Base-by-base conservation (phyloP, 345 rosid species). In the Isatis tinctoria region DNA sequence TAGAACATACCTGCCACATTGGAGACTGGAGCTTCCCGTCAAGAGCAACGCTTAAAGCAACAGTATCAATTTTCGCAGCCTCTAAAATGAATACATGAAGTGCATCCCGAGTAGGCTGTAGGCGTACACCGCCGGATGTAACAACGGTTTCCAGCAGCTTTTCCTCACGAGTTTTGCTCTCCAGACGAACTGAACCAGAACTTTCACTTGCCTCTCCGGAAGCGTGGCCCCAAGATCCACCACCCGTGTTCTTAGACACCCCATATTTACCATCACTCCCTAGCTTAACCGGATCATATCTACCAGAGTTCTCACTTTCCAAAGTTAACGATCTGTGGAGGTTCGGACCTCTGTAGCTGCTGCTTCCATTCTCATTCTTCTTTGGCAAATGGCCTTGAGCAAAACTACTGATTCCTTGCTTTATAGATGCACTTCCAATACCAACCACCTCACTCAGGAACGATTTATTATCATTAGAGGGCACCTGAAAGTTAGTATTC, bases 41-140 rank as follows among this genome's bases (percentile, higher is more conserved):
- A 77, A 96, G 89, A 40, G 96, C 96, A 74, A 81, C 80, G 81
- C 91, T 83, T 79, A 96, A 74, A 59, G 87, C 81, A 85, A 89
- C 65, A 40, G 87, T 81, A 67, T 96, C 94, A 85, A 90, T 74
- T 81, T 92, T 96, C 20, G 87, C 87, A 77, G 97, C 99, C 86
- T 90, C 98, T 60, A 69, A 60, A 22, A 96, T 90, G 76, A 96
- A 89, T 73, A 81, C 84, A 68, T 87, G 94, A 78, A 92, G 79
- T 28, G 96, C 91, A 85, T 96, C 99, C 56, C 96, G 87, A 70
- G 99, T 90, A 44, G 99, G 98, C 78, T 96, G 97, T 60, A 96
- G 77, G 17, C 99, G 96, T 62, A 96, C 92, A 70, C 98, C 98
- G 44, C 99, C 97, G 44, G 91, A 82, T 73, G 97, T 92, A 43